Base-by-base conservation (phyloP, 352 stramenopile genomes). In the Sclerospora graminicola region DNA sequence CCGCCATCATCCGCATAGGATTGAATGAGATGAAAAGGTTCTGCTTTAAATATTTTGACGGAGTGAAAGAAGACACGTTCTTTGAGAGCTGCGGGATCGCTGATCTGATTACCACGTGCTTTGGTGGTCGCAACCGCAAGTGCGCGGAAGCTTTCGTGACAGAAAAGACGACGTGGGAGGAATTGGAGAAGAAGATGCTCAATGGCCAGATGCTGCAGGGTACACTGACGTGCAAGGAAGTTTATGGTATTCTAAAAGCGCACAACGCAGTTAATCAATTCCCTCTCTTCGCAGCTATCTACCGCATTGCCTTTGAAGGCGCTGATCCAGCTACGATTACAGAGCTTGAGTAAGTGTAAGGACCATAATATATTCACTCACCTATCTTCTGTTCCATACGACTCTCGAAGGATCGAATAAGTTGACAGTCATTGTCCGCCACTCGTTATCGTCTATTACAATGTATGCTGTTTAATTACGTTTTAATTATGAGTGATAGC, bases 41-140 rank as follows among this genome's bases (percentile, higher is more conserved):
- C 43, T 85, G 74, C 58, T 89, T 90, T 60, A 85, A 86, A 51
- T 97, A 97, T 80, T 98, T 96, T 62, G 75, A 91, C 48, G 85
- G 89, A 21, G 74, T 95, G 37, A 88, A 89, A 56, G 82, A 97
- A 41, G 69, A 86, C 54, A 97, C 95, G 31, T 98, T 98, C 61
- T 94, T 97, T 46, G 82, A 98, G 71, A 96, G 75, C 55, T 98
- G 94, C 59, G 95, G 95, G 11, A 92, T 98, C 27, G 95, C 94
- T 5, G 95, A 99, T 56, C 70, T 99, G 5, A 98, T 99, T 54
- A 98, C 95, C 20, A 98, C 94, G 43, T 98, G 95, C 67, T 98
- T 98, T 57, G 94, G 95, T 35, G 95, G 95, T 41, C 82, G 95
- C 27, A 99, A 99, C 60, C 84, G 94, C 45, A 96, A 96, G 53